Percentiles rank a stretch among this genome's conserved stretches.
phyloP scores from a whole-genome alignment of 345 rosid genomes.

The Pistacia atlantica region DNA sequence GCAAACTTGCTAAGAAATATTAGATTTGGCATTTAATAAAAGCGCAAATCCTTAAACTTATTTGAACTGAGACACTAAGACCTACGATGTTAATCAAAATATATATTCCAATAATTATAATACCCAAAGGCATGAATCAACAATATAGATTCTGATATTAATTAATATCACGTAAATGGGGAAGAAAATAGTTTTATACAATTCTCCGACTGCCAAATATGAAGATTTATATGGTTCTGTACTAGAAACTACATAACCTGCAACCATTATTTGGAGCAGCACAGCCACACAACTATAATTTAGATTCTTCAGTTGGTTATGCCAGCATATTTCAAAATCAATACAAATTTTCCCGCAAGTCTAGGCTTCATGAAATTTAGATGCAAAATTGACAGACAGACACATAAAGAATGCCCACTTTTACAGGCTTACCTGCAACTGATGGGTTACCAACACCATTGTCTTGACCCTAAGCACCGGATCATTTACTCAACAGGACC shows the following conservation, averaged over 20 bases:
- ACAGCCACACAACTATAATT: neutral
- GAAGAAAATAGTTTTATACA: neutral
- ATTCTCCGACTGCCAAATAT: neutral
- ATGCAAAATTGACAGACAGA: neutral
- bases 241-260: too few species aligned
- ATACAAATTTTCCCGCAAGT: neutral
- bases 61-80: neutral
- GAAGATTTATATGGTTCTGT: too few species aligned
- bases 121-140: neutral
- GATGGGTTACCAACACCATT: constrained; percentile 92
- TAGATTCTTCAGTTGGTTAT: neutral
- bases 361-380: neutral
- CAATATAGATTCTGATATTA: neutral
- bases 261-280: neutral
- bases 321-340: neutral
- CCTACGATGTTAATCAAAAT: neutral
- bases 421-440: constrained; percentile 62
- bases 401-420: neutral
- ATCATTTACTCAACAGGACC: constrained; percentile 62
- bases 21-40: neutral
- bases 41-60: neutral
- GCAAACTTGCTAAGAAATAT: neutral
- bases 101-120: neutral
- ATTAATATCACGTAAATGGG: neutral
- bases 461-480: constrained; percentile 52